Conservation (phyloP, 2,329 filamentous ascomycete genomes). For the Nectriaceae sp. region DNA sequence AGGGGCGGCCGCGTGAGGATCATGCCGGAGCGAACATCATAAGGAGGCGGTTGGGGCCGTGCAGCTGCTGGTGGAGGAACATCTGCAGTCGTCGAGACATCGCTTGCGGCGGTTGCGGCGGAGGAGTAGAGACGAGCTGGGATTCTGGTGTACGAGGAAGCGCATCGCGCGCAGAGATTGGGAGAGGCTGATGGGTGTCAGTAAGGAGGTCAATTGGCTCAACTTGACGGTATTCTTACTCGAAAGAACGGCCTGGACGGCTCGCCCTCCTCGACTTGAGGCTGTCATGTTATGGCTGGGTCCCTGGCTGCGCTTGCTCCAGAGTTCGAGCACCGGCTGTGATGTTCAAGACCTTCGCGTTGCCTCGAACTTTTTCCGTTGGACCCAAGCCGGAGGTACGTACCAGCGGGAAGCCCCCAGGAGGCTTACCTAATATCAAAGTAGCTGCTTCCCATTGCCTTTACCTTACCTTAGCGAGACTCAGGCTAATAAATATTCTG, state of each 20-base stretch:
- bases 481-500: not conserved
- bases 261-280: slow-evolving; percentile 57
- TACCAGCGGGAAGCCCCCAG: slow-evolving; percentile 11
- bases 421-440: slow-evolving; percentile 6
- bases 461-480: not conserved
- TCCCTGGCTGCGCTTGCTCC: slow-evolving; percentile 13
- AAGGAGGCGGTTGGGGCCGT: slow-evolving; percentile 30
- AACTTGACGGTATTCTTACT: slow-evolving; percentile 41
- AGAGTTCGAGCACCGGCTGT: slow-evolving; percentile 5
- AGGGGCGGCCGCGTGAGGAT: slow-evolving; percentile 87
- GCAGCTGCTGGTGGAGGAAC: slow-evolving; percentile 16
- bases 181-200: slow-evolving; percentile 24
- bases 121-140: slow-evolving; percentile 40
- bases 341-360: slow-evolving; percentile 20
- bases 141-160: slow-evolving; percentile 31
- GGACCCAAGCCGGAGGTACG: slow-evolving; percentile 20
- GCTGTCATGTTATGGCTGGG: slow-evolving; percentile 45
- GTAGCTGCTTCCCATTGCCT: too few species aligned
- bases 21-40: slow-evolving; percentile 64
- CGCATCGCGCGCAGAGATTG: slow-evolving; percentile 42
- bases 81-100: slow-evolving; percentile 20
- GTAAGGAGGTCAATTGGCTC: not conserved
- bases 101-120: slow-evolving; percentile 22
- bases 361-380: slow-evolving; percentile 30
- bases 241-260: slow-evolving; percentile 50